Percentiles rank a stretch among this genome's conserved stretches.
These are phyloP conservation scores for Magnusiomyces sp. DNA, from an alignment of 1,139 yeast species.

Conservation along the genomic window DNA sequence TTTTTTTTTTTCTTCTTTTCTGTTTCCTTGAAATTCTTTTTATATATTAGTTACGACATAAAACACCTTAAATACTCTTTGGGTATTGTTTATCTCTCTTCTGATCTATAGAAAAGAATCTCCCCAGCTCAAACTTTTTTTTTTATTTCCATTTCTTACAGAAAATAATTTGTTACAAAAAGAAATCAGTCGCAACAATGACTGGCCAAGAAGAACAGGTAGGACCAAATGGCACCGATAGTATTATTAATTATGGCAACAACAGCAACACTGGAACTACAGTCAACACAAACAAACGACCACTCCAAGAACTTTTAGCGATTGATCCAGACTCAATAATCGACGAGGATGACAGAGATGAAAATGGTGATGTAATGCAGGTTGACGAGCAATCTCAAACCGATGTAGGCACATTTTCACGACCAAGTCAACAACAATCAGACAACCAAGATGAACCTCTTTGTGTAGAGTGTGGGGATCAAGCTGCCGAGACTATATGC, in stretches of 20 bases:
- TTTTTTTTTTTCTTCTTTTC: neutral
- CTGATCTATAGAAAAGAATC: too few species aligned
- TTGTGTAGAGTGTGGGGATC: constrained; percentile 64
- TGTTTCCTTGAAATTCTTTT: neutral
- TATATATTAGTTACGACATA: too few species aligned
- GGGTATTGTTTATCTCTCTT: too few species aligned
- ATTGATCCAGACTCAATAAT: constrained; percentile 26
- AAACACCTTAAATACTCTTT: too few species aligned
- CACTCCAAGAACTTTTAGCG: constrained; percentile 25
- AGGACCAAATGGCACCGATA: too few species aligned
- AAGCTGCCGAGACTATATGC: constrained; percentile 54
- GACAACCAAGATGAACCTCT: constrained; percentile 21
- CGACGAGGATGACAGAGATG: constrained; percentile 20
- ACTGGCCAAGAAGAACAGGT: too few species aligned
- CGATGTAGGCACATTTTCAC: neutral
- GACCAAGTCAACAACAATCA: constrained; percentile 7
- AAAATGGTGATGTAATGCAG: constrained; percentile 12
- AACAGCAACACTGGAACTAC: too few species aligned
- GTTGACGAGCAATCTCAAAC: constrained; percentile 10
- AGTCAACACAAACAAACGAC: constrained; percentile 17
- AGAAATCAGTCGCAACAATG: too few species aligned
- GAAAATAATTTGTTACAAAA: too few species aligned
- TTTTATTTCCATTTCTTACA: too few species aligned
- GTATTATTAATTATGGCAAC: too few species aligned
- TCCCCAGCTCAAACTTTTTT: too few species aligned